A percentile compares a stretch with the other conserved stretches of the same genome.
Conservation (phyloP, 345 rosid genomes). For the Eucalyptus cladocalyx region DNA sequence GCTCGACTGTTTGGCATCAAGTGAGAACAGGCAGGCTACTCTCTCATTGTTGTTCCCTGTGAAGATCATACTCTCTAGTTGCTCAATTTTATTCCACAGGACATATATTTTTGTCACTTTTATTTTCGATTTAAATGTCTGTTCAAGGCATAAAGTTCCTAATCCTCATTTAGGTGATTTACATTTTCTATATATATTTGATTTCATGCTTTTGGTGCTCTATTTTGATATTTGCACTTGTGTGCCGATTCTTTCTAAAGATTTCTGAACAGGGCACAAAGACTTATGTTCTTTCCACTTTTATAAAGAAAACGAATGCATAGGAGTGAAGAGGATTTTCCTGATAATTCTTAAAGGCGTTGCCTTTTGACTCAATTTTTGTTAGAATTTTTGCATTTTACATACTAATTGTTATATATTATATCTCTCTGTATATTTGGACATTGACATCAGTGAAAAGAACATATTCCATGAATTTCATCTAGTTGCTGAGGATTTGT, state of each 20-base stretch:
- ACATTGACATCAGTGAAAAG: conserved; percentile 83
- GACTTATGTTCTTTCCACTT: conserved; percentile 40
- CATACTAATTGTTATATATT: background rate
- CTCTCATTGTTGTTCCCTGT: background rate
- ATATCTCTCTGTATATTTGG: conserved; percentile 45
- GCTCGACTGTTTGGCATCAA: conserved; percentile 65
- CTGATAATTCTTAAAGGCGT: conserved; percentile 77
- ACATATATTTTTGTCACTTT: background rate
- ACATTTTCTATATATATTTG: background rate
- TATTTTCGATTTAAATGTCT: background rate
- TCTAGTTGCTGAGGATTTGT: conserved; percentile 90
- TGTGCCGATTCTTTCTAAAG: background rate
- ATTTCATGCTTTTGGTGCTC: background rate
- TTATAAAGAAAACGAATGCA: conserved; percentile 78
- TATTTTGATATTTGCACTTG: background rate
- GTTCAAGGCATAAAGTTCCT: background rate
- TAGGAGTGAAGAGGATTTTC: conserved; percentile 91
- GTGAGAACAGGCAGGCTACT: conserved; percentile 51
- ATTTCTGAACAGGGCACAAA: conserved; percentile 41
- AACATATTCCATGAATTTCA: conserved; percentile 90
- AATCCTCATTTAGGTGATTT: background rate
- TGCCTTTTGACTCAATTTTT: background rate
- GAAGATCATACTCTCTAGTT: background rate
- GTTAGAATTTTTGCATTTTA: background rate
- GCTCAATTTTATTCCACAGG: background rate